Evolutionary conservation across 2,329 filamentous ascomycete species (phyloP).

Genomic region (Pseudogymnoascus sp.): DNA sequence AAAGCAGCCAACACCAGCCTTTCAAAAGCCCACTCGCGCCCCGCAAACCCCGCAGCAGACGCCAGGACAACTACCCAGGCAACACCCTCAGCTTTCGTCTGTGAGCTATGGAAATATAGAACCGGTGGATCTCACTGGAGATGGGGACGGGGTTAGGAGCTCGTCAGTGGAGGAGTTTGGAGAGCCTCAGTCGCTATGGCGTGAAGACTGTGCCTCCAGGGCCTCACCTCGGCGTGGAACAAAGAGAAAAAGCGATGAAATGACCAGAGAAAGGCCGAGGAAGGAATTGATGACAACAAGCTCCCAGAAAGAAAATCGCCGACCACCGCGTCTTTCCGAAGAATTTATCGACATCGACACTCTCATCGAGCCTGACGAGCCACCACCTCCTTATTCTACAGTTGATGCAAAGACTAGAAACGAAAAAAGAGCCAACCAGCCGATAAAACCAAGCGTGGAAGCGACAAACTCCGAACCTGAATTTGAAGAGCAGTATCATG

Average conservation of each 20-base stretch:
- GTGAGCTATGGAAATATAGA: constrained; percentile 20
- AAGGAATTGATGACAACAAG: constrained; percentile 13
- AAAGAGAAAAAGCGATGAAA: constrained; percentile 28
- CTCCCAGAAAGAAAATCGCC: not conserved
- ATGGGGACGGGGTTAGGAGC: constrained; percentile 16
- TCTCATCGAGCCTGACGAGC: not conserved
- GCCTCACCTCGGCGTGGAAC: constrained; percentile 18
- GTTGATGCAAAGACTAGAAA: not conserved
- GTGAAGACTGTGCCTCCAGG: constrained; percentile 22
- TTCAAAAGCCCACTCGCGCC: constrained; percentile 17
- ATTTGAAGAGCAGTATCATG: constrained; percentile 13
- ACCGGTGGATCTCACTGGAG: constrained; percentile 27
- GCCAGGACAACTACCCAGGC: constrained; percentile 24
- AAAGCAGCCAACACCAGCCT: constrained; percentile 22
- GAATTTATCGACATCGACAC: constrained; percentile 29
- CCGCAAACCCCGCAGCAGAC: constrained; percentile 25
- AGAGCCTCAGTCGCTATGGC: constrained; percentile 21
- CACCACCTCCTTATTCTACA: not conserved
- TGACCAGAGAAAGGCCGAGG: constrained; percentile 15
- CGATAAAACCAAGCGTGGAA: constrained; percentile 14
- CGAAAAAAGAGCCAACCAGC: constrained; percentile 3
- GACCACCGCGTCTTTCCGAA: constrained; percentile 13
- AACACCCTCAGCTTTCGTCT: constrained; percentile 10
- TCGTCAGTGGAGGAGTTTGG: constrained; percentile 22
- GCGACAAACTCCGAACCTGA: not conserved